These are phyloP conservation scores for Neurospora sp. DNA, from an alignment of 495 filamentous ascomycete species.

Conservation along the genomic window DNA sequence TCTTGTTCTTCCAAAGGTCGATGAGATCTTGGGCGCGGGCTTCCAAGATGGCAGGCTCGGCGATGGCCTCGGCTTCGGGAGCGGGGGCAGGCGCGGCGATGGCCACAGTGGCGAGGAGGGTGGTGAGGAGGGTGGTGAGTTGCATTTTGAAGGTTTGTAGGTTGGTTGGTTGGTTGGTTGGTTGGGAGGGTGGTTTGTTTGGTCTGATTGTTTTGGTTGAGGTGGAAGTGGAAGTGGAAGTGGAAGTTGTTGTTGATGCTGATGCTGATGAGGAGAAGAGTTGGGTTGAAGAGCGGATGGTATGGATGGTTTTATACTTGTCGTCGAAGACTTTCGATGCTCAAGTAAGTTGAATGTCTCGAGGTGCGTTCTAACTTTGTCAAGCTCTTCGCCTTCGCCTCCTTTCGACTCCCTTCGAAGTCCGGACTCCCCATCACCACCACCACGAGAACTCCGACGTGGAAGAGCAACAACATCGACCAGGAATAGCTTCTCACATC, in stretches of 20 bases:
- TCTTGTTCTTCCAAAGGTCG: conserved; percentile 19
- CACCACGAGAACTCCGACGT: neutral
- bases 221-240: neutral
- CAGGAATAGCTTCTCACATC: neutral
- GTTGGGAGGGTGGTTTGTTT: neutral
- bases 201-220: neutral
- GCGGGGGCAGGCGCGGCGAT: neutral
- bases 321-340: neutral
- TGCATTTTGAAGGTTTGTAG: conserved; percentile 10
- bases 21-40: conserved; percentile 4
- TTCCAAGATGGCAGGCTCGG: neutral
- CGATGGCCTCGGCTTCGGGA: neutral
- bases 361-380: neutral
- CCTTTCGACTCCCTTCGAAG: neutral
- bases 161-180: neutral
- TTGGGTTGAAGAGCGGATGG: neutral
- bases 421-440: neutral
- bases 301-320: neutral
- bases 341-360: neutral
- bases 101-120: neutral
- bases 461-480: neutral
- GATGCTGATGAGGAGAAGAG: neutral
- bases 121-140: conserved; percentile 9
- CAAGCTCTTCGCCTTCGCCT: neutral
- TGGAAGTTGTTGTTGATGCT: neutral